Conservation (phyloP, 768 basidiomycete species). For the Chalciporus piperatus region DNA sequence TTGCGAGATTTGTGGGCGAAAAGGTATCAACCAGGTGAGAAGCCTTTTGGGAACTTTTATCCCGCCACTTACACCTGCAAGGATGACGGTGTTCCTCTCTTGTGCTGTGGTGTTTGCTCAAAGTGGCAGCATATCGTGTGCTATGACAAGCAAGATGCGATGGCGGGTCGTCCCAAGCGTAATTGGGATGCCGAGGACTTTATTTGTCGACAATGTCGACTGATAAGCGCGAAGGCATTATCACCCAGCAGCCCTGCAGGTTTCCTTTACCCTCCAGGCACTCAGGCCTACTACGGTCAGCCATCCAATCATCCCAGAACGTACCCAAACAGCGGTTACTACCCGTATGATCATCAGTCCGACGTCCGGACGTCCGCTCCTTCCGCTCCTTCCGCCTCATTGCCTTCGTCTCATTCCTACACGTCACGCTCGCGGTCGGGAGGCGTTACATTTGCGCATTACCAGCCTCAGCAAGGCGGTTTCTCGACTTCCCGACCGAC, state of each 20-base stretch:
- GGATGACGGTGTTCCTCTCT: slow-evolving; percentile 79
- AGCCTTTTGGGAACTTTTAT: not conserved
- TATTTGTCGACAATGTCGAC: slow-evolving; percentile 59
- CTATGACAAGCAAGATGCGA: slow-evolving; percentile 69
- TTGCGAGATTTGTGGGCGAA: slow-evolving; percentile 79
- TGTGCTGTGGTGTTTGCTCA: slow-evolving; percentile 77
- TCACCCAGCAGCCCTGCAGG: slow-evolving; percentile 5
- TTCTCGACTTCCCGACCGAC: slow-evolving; percentile 35
- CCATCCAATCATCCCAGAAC: slow-evolving; percentile 17
- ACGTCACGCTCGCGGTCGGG: slow-evolving; percentile 19
- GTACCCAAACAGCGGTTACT: slow-evolving; percentile 14
- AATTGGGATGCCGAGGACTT: slow-evolving; percentile 91
- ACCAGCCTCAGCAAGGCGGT: slow-evolving; percentile 37
- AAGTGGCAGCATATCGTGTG: slow-evolving; percentile 92
- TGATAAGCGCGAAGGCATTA: slow-evolving; percentile 8
- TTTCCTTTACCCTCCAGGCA: slow-evolving; percentile 7
- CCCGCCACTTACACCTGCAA: slow-evolving; percentile 28
- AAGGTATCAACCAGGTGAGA: slow-evolving; percentile 71
- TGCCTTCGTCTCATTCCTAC: slow-evolving; percentile 15
- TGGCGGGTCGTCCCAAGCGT: slow-evolving; percentile 61
- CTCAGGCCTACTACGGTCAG: slow-evolving; percentile 12
- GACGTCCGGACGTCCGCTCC: slow-evolving; percentile 12
- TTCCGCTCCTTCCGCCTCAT: slow-evolving; percentile 3
- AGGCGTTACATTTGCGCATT: slow-evolving; percentile 36
- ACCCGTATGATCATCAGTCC: slow-evolving; percentile 21